Evolutionary conservation across 2,329 filamentous ascomycete genomes (phyloP).

Genomic region (Colletotrichum musicola): DNA sequence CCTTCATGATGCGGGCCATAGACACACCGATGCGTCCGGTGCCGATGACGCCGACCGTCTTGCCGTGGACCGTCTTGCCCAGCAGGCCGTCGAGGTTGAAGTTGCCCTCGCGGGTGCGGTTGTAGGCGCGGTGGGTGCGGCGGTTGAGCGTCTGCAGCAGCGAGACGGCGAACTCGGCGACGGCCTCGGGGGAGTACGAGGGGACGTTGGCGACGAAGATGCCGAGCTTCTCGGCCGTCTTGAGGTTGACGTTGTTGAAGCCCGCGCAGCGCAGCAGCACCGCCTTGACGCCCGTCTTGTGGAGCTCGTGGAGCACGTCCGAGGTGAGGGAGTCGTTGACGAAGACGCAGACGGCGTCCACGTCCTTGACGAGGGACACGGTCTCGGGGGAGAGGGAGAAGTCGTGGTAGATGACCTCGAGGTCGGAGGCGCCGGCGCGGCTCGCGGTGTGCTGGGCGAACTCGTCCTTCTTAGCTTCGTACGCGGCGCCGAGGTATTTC

Average conservation of each 20-base stretch:
- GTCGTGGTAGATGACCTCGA: slow-evolving; percentile 69
- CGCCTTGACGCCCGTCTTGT: slow-evolving; percentile 63
- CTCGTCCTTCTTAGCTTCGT: slow-evolving; percentile 28
- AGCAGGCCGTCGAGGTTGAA: slow-evolving; percentile 75
- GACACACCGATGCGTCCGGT: slow-evolving; percentile 75
- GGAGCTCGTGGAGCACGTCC: slow-evolving; percentile 64
- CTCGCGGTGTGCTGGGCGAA: slow-evolving; percentile 46
- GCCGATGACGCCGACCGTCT: slow-evolving; percentile 76
- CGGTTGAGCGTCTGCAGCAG: slow-evolving; percentile 76
- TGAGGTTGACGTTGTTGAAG: slow-evolving; percentile 76
- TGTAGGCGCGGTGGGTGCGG: slow-evolving; percentile 76
- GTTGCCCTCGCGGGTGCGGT: slow-evolving; percentile 76
- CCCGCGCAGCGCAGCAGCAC: slow-evolving; percentile 77
- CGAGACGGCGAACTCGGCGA: slow-evolving; percentile 78
- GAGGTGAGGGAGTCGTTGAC: slow-evolving; percentile 72
- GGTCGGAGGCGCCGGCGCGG: slow-evolving; percentile 48
- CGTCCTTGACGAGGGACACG: slow-evolving; percentile 59
- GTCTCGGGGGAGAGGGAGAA: slow-evolving; percentile 69
- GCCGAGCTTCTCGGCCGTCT: slow-evolving; percentile 63
- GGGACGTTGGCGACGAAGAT: slow-evolving; percentile 76
- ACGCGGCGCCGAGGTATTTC: slow-evolving; percentile 61
- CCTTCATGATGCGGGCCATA: slow-evolving; percentile 70
- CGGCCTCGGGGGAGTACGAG: slow-evolving; percentile 76
- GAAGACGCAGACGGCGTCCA: slow-evolving; percentile 74
- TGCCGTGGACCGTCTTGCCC: slow-evolving; percentile 71